Evolutionary conservation across 2,329 filamentous ascomycete species (phyloP).

Genomic region (Leptodontidium sp.): DNA sequence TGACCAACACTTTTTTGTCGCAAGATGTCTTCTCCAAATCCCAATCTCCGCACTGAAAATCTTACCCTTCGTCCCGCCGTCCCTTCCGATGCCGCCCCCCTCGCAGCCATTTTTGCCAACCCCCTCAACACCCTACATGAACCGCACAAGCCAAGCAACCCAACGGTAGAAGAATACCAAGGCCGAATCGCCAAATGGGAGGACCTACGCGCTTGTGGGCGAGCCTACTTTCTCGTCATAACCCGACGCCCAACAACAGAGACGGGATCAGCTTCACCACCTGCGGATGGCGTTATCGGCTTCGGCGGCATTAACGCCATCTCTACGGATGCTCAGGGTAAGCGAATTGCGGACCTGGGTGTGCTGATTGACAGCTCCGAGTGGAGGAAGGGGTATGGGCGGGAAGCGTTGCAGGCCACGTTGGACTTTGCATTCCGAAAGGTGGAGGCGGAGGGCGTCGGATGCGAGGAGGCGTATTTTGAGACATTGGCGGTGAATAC

Average conservation of each 20-base stretch:
- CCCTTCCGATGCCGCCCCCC: not conserved
- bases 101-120: constrained; percentile 4
- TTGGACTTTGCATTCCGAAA: not conserved
- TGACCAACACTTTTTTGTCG: too few species aligned
- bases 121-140: not conserved
- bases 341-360: not conserved
- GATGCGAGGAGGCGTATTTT: not conserved
- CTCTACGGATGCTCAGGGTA: not conserved
- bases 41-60: not conserved
- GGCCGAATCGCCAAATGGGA: not conserved
- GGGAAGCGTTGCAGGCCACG: not conserved
- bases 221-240: not conserved
- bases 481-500: not conserved
- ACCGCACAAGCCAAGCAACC: not conserved
- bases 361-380: constrained; percentile 1
- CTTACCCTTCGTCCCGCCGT: not conserved
- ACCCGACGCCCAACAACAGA: not conserved
- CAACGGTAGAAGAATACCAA: not conserved
- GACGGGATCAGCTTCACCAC: not conserved
- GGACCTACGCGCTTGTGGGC: not conserved
- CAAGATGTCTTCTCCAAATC: constrained; percentile 5
- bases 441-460: not conserved
- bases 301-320: not conserved
- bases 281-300: not conserved
- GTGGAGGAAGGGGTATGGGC: not conserved